Evolutionary conservation across 2,329 filamentous ascomycete genomes (phyloP).

Genomic region (Sporothrix protearum): DNA sequence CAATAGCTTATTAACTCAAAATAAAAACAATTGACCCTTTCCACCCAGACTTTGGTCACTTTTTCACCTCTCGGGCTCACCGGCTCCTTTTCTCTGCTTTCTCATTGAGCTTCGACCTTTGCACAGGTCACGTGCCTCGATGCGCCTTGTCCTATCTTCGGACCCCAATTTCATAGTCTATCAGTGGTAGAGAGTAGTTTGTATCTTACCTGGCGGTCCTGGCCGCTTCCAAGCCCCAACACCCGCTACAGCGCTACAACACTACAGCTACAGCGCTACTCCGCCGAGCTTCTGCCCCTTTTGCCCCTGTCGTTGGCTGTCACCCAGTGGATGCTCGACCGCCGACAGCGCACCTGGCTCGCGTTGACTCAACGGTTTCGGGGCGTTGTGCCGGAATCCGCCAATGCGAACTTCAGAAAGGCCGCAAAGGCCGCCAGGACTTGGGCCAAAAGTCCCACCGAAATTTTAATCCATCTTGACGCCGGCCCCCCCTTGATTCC

Average conservation of each 20-base stretch:
- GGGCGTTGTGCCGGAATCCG: background rate
- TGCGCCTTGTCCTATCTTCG: slow-evolving; percentile 13
- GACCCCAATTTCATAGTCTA: background rate
- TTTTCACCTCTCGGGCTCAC: background rate
- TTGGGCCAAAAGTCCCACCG: slow-evolving; percentile 5
- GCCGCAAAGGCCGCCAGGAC: background rate
- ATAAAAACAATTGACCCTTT: background rate
- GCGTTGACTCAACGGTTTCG: slow-evolving; percentile 3
- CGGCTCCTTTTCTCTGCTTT: background rate
- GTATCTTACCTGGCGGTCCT: background rate
- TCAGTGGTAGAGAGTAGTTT: background rate
- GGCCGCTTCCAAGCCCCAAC: background rate
- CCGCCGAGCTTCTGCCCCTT: background rate
- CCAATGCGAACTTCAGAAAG: slow-evolving; percentile 10
- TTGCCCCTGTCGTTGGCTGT: background rate
- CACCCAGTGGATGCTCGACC: background rate
- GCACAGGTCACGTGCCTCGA: background rate
- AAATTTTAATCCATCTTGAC: slow-evolving; percentile 5
- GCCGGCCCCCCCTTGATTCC: slow-evolving; percentile 6
- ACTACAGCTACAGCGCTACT: background rate
- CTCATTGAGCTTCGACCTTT: background rate
- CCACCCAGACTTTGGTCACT: background rate
- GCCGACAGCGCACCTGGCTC: background rate
- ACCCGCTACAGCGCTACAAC: background rate
- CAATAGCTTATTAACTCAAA: background rate